A percentile compares a stretch with the other conserved stretches of the same genome.
Conservation (phyloP, 2,329 filamentous ascomycete species). For the Colletotrichum filicis region DNA sequence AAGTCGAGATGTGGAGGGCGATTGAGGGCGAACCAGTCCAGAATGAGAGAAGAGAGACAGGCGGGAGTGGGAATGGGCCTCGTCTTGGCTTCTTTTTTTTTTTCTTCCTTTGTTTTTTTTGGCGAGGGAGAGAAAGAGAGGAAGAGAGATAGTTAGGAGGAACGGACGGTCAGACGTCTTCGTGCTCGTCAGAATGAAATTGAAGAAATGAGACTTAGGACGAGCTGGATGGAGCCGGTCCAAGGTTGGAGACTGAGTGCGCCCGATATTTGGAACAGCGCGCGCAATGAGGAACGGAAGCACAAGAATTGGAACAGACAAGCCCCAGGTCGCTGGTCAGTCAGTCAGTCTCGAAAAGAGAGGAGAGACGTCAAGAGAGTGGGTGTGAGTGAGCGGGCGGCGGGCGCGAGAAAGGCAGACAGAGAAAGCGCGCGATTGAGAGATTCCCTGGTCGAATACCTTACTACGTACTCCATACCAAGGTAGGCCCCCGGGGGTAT, state of each 20-base stretch:
- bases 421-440: neutral
- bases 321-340: neutral
- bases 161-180: slow-evolving; percentile 29
- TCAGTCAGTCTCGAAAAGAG: neutral
- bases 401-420: neutral
- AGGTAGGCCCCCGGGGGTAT: slow-evolving; percentile 22
- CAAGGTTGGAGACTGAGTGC: slow-evolving; percentile 22
- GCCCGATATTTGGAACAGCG: slow-evolving; percentile 32
- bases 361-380: neutral
- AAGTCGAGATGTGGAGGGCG: slow-evolving; percentile 18
- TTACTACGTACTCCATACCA: neutral
- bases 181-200: slow-evolving; percentile 35
- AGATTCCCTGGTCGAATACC: neutral
- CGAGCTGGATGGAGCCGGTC: slow-evolving; percentile 23
- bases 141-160: slow-evolving; percentile 11
- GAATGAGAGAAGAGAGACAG: slow-evolving; percentile 26
- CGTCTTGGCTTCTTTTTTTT: slow-evolving; percentile 16
- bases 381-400: slow-evolving; percentile 1
- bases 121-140: slow-evolving; percentile 18
- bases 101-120: neutral
- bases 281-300: slow-evolving; percentile 10
- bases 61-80: slow-evolving; percentile 30
- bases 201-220: slow-evolving; percentile 40
- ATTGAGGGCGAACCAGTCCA: slow-evolving; percentile 20
- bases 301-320: slow-evolving; percentile 17